Percentiles rank a stretch among this genome's conserved stretches.
These are phyloP conservation scores for Phytophthora chlamydospora DNA, from an alignment of 352 stramenopile genomes.

Conservation along the genomic window DNA sequence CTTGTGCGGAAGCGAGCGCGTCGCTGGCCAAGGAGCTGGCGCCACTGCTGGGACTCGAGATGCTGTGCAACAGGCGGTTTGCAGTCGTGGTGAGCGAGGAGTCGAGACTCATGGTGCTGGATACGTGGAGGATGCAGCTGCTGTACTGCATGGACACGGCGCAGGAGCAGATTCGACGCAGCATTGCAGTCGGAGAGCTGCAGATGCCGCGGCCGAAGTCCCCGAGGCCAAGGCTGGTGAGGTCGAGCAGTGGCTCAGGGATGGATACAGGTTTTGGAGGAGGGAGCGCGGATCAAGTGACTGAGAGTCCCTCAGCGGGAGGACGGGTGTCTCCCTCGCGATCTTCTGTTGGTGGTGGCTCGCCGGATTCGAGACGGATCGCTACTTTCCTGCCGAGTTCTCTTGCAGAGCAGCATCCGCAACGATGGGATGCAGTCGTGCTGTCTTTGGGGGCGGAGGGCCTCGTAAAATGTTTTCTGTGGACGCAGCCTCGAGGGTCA, in stretches of 20 bases:
- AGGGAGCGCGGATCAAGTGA: constrained; percentile 1
- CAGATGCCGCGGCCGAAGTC: constrained; percentile 38
- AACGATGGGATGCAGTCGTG: constrained; percentile 73
- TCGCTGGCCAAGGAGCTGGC: constrained; percentile 62
- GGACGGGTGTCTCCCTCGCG: constrained; percentile 19
- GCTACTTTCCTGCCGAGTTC: constrained; percentile 18
- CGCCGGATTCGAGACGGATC: constrained; percentile 19
- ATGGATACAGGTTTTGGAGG: constrained; percentile 15
- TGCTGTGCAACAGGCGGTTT: constrained; percentile 76
- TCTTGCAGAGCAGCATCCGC: constrained; percentile 7
- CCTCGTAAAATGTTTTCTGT: constrained; percentile 82
- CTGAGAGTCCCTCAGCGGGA: background rate
- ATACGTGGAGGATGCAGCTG: constrained; percentile 77
- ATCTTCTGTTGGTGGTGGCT: constrained; percentile 10
- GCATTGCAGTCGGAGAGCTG: constrained; percentile 66
- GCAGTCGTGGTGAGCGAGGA: constrained; percentile 75
- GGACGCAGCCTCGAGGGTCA: constrained; percentile 66
- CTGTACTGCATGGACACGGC: constrained; percentile 78
- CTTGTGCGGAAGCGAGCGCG: constrained; percentile 59
- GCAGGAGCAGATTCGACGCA: constrained; percentile 81
- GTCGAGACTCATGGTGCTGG: constrained; percentile 77
- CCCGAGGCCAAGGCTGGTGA: constrained; percentile 14
- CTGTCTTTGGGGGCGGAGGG: constrained; percentile 79
- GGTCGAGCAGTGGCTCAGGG: constrained; percentile 28
- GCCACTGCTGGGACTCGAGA: constrained; percentile 70